Evolutionary conservation across 129 eudicot genomes (phyloP).

Genomic region (Deinandra increscens): DNA sequence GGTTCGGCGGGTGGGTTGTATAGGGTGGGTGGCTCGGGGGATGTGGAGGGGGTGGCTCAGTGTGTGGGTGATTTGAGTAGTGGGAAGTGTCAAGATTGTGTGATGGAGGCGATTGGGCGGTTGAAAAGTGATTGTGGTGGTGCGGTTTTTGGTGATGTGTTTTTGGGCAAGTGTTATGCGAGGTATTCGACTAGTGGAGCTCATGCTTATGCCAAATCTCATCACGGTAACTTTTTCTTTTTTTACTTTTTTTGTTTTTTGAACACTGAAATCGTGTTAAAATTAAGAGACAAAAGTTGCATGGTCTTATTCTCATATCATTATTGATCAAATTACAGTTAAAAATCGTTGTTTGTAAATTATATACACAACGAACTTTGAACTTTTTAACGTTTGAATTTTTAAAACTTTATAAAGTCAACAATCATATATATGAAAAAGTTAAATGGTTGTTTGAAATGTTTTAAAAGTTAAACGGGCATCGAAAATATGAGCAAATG

Average conservation of each 20-base stretch:
- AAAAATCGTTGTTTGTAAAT: too few relatives aligned
- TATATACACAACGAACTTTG: too few relatives aligned
- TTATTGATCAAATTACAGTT: too few relatives aligned
- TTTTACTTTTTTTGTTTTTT: not conserved
- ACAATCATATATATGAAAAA: too few relatives aligned
- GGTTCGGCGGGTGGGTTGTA: slow-evolving; percentile 55
- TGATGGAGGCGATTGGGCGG: slow-evolving; percentile 65
- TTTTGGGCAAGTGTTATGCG: slow-evolving; percentile 82
- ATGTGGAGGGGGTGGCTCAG: slow-evolving; percentile 84
- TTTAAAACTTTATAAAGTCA: too few relatives aligned
- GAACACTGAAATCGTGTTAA: not conserved
- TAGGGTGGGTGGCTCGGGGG: slow-evolving; percentile 74
- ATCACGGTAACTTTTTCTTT: slow-evolving; percentile 43
- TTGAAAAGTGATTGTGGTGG: slow-evolving; percentile 85
- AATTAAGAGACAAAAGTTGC: too few relatives aligned
- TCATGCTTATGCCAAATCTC: slow-evolving; percentile 47
- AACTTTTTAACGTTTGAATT: too few relatives aligned
- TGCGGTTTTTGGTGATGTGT: slow-evolving; percentile 84
- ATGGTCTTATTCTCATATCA: too few relatives aligned
- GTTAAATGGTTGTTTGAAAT: too few relatives aligned
- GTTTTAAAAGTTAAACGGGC: too few relatives aligned
- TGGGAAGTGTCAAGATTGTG: slow-evolving; percentile 87
- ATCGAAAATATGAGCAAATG: too few relatives aligned
- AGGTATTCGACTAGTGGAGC: slow-evolving; percentile 81
- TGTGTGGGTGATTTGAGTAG: slow-evolving; percentile 88